phyloP scores from a whole-genome alignment of 805 yeast species.

The Starmerella apis region DNA sequence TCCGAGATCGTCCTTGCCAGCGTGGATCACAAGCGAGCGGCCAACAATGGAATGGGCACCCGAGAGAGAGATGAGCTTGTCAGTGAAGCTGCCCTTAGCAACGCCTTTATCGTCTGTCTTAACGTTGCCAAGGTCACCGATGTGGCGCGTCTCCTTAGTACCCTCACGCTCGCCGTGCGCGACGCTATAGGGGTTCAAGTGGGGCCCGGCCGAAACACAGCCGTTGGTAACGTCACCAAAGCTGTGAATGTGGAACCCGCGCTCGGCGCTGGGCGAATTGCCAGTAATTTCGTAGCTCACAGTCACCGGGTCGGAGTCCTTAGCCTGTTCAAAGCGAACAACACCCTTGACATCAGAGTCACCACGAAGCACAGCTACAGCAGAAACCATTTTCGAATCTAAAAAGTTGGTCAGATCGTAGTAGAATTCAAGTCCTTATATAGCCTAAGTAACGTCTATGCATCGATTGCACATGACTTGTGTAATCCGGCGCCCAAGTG shows the following conservation, averaged over 20 bases:
- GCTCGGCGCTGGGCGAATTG: conserved; percentile 66
- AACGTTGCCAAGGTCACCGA: conserved; percentile 95
- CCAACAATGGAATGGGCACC: conserved; percentile 87
- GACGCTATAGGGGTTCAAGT: conserved; percentile 82
- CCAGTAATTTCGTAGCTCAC: conserved; percentile 83
- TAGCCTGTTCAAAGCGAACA: conserved; percentile 74
- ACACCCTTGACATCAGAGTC: conserved; percentile 81
- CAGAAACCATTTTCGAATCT: conserved; percentile 22
- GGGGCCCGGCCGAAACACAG: conserved; percentile 97
- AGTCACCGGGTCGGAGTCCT: conserved; percentile 74
- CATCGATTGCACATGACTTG: conserved; percentile 7
- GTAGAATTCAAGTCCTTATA: background rate
- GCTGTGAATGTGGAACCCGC: conserved; percentile 94
- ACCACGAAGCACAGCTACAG: conserved; percentile 94
- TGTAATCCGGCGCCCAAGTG: background rate
- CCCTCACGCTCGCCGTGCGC: conserved; percentile 70
- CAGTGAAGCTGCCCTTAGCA: conserved; percentile 83
- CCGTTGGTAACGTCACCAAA: conserved; percentile 99
- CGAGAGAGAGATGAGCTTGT: conserved; percentile 62
- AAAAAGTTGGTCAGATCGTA: background rate
- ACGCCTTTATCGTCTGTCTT: conserved; percentile 76
- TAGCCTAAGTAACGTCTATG: background rate
- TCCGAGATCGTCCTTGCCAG: conserved; percentile 87
- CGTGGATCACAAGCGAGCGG: conserved; percentile 91
- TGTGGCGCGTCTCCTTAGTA: conserved; percentile 59